These are phyloP conservation scores for Apophysomyces variabilis DNA, from an alignment of 371 early-diverging fungal species.

Conservation along the genomic window DNA sequence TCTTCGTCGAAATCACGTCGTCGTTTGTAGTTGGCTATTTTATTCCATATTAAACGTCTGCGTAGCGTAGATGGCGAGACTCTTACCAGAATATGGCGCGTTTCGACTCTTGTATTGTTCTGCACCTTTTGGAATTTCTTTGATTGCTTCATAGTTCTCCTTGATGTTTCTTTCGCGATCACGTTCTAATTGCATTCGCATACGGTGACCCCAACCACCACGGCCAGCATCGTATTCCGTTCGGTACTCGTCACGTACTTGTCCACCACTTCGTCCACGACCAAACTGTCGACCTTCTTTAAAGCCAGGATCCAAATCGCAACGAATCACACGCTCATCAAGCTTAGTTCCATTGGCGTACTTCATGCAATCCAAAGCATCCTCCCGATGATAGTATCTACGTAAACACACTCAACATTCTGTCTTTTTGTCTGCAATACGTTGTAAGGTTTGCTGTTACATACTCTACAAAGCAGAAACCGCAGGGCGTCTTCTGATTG, in stretches of 20 bases:
- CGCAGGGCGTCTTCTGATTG: constrained; percentile 95
- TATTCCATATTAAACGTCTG: background rate
- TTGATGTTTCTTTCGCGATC: constrained; percentile 67
- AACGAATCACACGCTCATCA: constrained; percentile 93
- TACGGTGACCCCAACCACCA: constrained; percentile 95
- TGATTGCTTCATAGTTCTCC: constrained; percentile 66
- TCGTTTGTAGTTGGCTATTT: constrained; percentile 15
- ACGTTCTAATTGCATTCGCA: constrained; percentile 65
- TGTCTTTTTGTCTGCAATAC: background rate
- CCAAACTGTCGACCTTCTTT: constrained; percentile 97
- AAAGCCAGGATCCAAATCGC: constrained; percentile 98
- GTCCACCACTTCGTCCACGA: constrained; percentile 94
- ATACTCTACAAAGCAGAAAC: constrained; percentile 99
- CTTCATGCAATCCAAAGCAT: constrained; percentile 92
- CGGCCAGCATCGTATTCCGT: constrained; percentile 94
- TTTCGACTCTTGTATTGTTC: constrained; percentile 56
- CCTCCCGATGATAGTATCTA: constrained; percentile 87
- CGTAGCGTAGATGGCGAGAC: background rate
- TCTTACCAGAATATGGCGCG: background rate
- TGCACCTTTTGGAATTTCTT: constrained; percentile 68
- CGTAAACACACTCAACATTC: background rate
- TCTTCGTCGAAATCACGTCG: constrained; percentile 53
- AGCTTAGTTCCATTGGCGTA: constrained; percentile 94
- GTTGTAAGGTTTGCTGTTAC: constrained; percentile 19
- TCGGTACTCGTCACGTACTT: constrained; percentile 95